Evolutionary conservation across 352 stramenopile species (phyloP), one percentile per base, ranked within the genome.

Genomic region (Pythium oligandrum): DNA sequence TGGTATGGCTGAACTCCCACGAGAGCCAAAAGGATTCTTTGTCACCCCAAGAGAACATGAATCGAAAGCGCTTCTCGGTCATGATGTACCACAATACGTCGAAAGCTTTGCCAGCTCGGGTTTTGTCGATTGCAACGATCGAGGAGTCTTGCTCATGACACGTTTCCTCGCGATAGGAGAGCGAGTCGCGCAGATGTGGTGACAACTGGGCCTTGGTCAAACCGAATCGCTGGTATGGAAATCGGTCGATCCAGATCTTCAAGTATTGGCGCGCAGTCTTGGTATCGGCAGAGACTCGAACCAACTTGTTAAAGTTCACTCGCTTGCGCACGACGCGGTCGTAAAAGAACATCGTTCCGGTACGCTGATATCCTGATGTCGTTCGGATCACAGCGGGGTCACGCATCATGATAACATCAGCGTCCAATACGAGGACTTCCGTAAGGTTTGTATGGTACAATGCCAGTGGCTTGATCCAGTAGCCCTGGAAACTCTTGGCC

Each of bases 1-100:
- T 34, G 0, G 47, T 51, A 30, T 80, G 66, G 0, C 68, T 64
- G n/a, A 90, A 72, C 57, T 84, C 73, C 50, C 66, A 90, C 38
- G 78, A 68, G n/a, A 92, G 49, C 81, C 81, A 92, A 43, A 90
- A 90, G 0, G 72, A 49, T 42, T 92, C 81, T 49, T 90, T 89
- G 63, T 88, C 78, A 6, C 78, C 77, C 61, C 68, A 88, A 9
- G 77, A 90, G 43, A 85, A 88, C 52, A 72, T 56, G 64, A 73
- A 75, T 26, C 71, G 59, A 51, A 88, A 87, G 26, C 78, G 77
- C 48, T 78, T 66, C 44, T 83, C 57, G 0, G 77, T 82, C 43
- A 88, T 83, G 11, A 92, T 60, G 48, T 73, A 82, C 76, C 73
- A 88, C 30, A 92, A 51, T 38, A 90, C 70, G 1, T 80, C 70